These are phyloP conservation scores for Claviceps monticola DNA, from an alignment of 2,329 filamentous ascomycete genomes.

Conservation along the genomic window DNA sequence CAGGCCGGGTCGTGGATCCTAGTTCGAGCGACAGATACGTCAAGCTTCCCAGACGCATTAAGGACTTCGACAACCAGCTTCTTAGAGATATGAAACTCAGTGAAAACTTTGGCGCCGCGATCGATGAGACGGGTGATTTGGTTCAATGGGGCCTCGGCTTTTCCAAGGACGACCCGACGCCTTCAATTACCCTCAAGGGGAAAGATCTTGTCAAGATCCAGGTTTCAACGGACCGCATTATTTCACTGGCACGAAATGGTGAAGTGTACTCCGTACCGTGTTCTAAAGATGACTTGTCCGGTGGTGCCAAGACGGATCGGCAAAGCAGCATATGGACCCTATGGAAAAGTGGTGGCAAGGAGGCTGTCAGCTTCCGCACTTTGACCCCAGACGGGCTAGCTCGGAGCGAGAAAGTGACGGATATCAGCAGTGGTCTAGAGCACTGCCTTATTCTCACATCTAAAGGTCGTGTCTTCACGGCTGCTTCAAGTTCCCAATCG, in stretches of 20 bases:
- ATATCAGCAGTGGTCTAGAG: conserved; percentile 67
- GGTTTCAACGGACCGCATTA: conserved; percentile 69
- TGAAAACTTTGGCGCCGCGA: conserved; percentile 67
- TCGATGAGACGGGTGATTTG: conserved; percentile 76
- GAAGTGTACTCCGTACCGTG: conserved; percentile 75
- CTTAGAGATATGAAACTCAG: conserved; percentile 81
- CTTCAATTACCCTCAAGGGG: conserved; percentile 60
- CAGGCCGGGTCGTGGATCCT: conserved; percentile 71
- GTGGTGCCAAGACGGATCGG: conserved; percentile 49
- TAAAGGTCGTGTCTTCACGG: conserved; percentile 73
- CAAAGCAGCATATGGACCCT: conserved; percentile 53
- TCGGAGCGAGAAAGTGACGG: conserved; percentile 58
- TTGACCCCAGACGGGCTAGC: conserved; percentile 51
- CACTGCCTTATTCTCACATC: conserved; percentile 79
- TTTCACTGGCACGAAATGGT: conserved; percentile 63
- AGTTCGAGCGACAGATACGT: conserved; percentile 63
- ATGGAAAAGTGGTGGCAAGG: conserved; percentile 33
- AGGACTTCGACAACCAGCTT: conserved; percentile 72
- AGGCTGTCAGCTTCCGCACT: conserved; percentile 53
- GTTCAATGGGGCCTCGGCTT: conserved; percentile 84
- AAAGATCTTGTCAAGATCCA: conserved; percentile 67
- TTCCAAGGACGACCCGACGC: conserved; percentile 47
- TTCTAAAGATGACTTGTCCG: conserved; percentile 54
- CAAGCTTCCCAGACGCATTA: conserved; percentile 65
- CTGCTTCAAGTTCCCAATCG: conserved; percentile 63